Base-by-base conservation (phyloP, 2,329 filamentous ascomycete species). In the Penicillium vulpinum region DNA sequence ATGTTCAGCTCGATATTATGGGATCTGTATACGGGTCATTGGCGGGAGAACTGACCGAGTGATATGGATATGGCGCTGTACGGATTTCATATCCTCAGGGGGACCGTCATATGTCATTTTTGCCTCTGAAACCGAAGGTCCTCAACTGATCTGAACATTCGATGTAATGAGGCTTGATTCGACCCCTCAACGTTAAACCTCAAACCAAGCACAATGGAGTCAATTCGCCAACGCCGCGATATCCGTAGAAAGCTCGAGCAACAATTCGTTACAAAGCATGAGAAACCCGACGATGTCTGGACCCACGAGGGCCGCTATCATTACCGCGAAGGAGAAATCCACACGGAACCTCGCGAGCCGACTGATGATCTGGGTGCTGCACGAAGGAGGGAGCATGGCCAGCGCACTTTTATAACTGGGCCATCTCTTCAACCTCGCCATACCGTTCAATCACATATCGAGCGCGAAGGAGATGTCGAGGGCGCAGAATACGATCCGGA, bases 191-290 rank as follows among this genome's bases (percentile, higher is more conserved):
- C 36, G 5, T 21, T 47, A 3, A 13, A 11, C 15, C 5, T n/a
- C 13, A 4, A 16, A 26, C 6, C 24, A 38, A 56, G 33, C n/a
- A 61, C 46, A 21, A 64, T 62, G 62, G 58, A 63, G 24, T 57
- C 58, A 6, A 45, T 54, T n/a, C 40, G 54, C 5, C 53, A 63
- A 48, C 41, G 51, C 21, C 58, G 59, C 11, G 46, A 33, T 18
- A 60, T 64, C 45, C 57, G 54, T 36, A 62, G 52, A 55, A 56
- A 61, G 44, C 61, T 67, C 18, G 36, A 68, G 41, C 51, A 50
- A 57, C 66, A 68, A 44, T 48, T 67, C n/a, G 60, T 62, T 16
- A 53, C 57, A 10, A 61, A 61, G 16, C 56, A 54, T 36, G 49
- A 62, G 8, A 51, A 51, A 5, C 43, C 61, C 15, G 47, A 60